Evolutionary conservation across 352 stramenopile species (phyloP), one percentile per base, ranked within the genome.

Genomic region (Phytophthora pisi): DNA sequence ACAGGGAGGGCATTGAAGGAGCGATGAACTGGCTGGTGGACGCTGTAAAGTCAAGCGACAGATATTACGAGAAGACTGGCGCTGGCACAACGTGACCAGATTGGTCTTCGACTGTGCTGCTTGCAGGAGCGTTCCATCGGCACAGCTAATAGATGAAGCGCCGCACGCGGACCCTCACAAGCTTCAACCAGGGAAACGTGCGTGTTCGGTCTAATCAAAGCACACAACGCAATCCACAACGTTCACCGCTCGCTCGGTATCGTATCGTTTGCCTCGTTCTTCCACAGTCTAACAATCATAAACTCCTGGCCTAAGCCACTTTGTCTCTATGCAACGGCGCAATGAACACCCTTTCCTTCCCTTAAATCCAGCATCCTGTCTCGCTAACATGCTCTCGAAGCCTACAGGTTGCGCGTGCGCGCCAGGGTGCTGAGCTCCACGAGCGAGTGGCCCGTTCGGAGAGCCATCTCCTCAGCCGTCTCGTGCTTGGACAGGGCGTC

Each of bases 401-500:
- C 57, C 54, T 91, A 93, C 74, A 93, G 62, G 70, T 86, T 90
- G 64, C 86, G 84, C 46, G 69, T 80, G 58, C 84, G 82, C 58
- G 84, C 84, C 49, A 94, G 68, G 51, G 86, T 92, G 69, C 81
- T 93, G 66, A 94, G 75, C 66, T 94, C 86, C 34, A 91, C 81
- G 55, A 94, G 82, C 47, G 82, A 92, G 71, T 92, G 82, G 68
- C 86, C 96, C 26, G 94, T 96, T 81, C 98, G 98, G 68, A 97
- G 80, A 54, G 95, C 92, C 71, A 98, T 93, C 53, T 98, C 89
- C 66, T 98, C 92, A 26, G 97, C 84, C 34, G 89, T 97, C 77
- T 98, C 92, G 77, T 98, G 96, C 66, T 97, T 97, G 68, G 88
- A 72, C 30, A 99, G 76, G 16, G 96, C 96, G 65, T 98, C 94